Percentiles rank a stretch among this genome's conserved stretches.
These are phyloP conservation scores for Penicillium sp. DNA, from an alignment of 2,329 filamentous ascomycete species.

Conservation along the genomic window DNA sequence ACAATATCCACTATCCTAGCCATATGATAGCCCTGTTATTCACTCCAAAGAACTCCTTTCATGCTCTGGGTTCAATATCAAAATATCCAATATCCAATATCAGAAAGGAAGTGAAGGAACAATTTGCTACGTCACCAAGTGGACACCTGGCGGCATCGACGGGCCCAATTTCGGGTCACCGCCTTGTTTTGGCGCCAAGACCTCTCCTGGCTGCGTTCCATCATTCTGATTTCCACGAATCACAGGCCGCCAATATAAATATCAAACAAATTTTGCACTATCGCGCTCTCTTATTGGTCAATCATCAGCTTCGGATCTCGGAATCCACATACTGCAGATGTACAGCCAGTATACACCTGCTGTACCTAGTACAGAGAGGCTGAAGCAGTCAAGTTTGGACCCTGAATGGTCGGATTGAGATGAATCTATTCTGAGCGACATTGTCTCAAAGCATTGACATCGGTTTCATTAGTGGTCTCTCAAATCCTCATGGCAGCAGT, in stretches of 20 bases:
- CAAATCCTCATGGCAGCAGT: too few species aligned
- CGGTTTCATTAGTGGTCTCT: neutral
- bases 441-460: conserved; percentile 24
- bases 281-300: neutral
- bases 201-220: neutral
- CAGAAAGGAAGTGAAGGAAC: conserved; percentile 3
- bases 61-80: neutral
- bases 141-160: conserved; percentile 24
- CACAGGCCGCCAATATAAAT: neutral
- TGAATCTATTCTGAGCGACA: conserved; percentile 18
- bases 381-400: neutral
- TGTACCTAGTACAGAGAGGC: neutral
- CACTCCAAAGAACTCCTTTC: neutral
- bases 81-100: neutral
- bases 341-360: neutral
- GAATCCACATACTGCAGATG: neutral
- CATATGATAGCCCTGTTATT: neutral
- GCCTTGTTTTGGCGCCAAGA: conserved; percentile 13
- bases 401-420: neutral
- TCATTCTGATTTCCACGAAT: neutral
- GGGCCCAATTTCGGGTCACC: conserved; percentile 8
- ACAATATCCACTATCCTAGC: neutral
- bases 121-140: conserved; percentile 27
- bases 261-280: neutral
- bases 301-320: neutral